Evolutionary conservation across 176 grass and related monocot species (phyloP).

Genomic region (Musa itinerans): DNA sequence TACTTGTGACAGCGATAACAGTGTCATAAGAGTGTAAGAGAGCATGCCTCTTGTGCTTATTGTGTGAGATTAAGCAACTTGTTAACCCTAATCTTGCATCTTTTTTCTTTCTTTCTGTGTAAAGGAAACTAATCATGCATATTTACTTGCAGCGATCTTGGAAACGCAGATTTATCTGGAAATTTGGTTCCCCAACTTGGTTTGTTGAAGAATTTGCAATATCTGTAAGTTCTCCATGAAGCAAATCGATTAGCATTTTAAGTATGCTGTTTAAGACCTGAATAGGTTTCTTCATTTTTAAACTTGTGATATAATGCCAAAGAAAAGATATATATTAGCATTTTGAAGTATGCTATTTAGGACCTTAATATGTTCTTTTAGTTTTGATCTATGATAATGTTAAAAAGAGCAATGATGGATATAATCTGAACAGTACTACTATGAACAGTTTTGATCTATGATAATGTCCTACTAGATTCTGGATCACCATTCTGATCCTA

Average conservation of each 20-base stretch:
- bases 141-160: slow-evolving; percentile 32
- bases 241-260: not conserved
- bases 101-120: not conserved
- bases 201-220: slow-evolving; percentile 30
- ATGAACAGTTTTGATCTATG: too few species aligned
- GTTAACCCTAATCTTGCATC: not conserved
- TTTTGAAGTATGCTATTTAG: not conserved
- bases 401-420: too few species aligned
- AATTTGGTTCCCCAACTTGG: slow-evolving; percentile 32
- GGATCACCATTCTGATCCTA: too few species aligned
- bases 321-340: too few species aligned
- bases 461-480: too few species aligned
- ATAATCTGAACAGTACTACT: too few species aligned
- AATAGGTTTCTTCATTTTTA: not conserved
- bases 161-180: slow-evolving; percentile 28
- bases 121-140: not conserved
- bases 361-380: not conserved
- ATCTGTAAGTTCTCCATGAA: slow-evolving; percentile 24
- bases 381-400: not conserved
- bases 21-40: slow-evolving; percentile 30
- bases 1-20: slow-evolving; percentile 29
- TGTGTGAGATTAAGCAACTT: not conserved
- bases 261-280: not conserved
- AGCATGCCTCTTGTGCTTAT: not conserved
- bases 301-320: not conserved